These are phyloP conservation scores for Fraxinus platypoda DNA, from an alignment of 305 asterid species.

Conservation along the genomic window DNA sequence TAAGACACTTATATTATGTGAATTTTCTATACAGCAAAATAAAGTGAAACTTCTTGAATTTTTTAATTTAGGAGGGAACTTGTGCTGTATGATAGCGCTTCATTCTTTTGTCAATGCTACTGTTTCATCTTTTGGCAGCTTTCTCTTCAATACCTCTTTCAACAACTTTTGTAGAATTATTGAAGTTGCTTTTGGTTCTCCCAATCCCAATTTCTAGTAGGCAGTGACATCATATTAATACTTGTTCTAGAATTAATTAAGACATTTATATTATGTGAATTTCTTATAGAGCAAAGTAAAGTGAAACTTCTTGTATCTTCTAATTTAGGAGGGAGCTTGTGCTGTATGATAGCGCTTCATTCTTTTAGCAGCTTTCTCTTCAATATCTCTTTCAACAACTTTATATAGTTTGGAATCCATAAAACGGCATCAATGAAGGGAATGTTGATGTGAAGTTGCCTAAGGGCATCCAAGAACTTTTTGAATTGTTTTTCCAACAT, in stretches of 20 bases:
- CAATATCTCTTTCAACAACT: neutral
- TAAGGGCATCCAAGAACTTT: neutral
- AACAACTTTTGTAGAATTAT: too few relatives aligned
- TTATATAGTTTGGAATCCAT: neutral
- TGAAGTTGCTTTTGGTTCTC: neutral
- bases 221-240: neutral
- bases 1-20: neutral
- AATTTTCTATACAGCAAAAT: too few relatives aligned
- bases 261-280: neutral
- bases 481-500: neutral
- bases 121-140: neutral
- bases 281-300: neutral
- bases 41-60: neutral
- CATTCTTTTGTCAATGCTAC: neutral
- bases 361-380: neutral
- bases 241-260: neutral
- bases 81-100: neutral
- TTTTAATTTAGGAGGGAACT: neutral
- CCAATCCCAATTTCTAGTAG: neutral
- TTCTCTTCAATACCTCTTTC: neutral
- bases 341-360: neutral
- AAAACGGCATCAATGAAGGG: neutral
- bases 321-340: neutral
- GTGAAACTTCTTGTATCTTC: neutral
- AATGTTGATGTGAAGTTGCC: neutral